These are phyloP conservation scores for Ophiostoma australiae DNA, from an alignment of 2,329 filamentous ascomycete genomes.

Conservation along the genomic window DNA sequence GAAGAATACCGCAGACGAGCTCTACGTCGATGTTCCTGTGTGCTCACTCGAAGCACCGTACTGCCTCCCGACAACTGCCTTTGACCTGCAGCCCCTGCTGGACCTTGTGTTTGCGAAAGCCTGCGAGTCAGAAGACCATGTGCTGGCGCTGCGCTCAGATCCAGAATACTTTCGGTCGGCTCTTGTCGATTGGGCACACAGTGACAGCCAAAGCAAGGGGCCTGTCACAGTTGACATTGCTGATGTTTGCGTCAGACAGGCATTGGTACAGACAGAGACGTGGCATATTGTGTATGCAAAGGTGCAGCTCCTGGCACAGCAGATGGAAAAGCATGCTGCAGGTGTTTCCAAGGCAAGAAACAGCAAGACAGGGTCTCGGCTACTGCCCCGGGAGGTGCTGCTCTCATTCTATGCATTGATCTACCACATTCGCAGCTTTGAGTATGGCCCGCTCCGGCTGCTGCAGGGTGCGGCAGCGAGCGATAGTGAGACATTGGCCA, in stretches of 20 bases:
- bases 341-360: background rate
- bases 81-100: background rate
- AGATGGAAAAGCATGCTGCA: background rate
- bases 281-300: constrained; percentile 5
- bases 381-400: background rate
- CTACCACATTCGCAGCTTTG: constrained; percentile 1
- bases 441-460: background rate
- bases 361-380: background rate
- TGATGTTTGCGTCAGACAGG: background rate
- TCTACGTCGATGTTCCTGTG: background rate
- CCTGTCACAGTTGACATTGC: background rate
- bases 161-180: background rate
- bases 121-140: background rate
- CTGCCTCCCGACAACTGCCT: background rate
- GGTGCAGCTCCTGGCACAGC: background rate
- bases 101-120: background rate
- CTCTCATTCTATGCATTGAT: background rate
- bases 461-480: background rate
- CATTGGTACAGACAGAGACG: background rate
- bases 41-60: background rate
- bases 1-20: background rate
- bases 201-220: background rate
- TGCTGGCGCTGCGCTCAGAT: background rate
- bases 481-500: background rate
- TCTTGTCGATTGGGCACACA: background rate